Evolutionary conservation across 768 basidiomycete genomes (phyloP), one percentile per base, ranked within the genome.

Genomic region (Trametes cingulata): DNA sequence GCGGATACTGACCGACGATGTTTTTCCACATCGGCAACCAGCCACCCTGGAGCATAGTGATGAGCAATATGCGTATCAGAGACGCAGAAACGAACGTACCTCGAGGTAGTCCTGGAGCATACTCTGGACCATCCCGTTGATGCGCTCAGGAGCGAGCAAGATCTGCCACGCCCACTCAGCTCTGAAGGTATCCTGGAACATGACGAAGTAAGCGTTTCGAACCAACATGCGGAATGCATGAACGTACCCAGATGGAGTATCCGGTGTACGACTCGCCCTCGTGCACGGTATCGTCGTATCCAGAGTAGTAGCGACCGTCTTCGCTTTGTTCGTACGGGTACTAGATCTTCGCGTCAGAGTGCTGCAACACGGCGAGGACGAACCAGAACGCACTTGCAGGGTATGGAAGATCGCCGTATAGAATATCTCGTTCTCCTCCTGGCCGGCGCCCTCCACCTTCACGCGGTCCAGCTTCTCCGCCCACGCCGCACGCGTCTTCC

Each of bases 21-120:
- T 93, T 93, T 74, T 92, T 93, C 91, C 91, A 93, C 90, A 93
- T 92, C 0, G 91, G 91, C 37, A 93, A 74, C 89, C 91, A 91
- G 3, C 91, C 91, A 15, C 88, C 83, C 85, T 80, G 64, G 8
- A 50, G 20, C 42, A 27, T 29, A 9, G 22, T 15, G 29, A 39
- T 14, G 17, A 36, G 19, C 7, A 36, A 1, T 45, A 15, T 2
- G 45, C 53, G 52, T 15, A 55, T 15, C 35, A 6, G 22, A 2
- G 19, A 40, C 8, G 22, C 17, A 36, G 17, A 52, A 2, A 7
- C 1, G 6, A 4, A 59, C 69, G 5, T 56, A 85, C 88, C 77
- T 90, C 81, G 60, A 79, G 72, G 64, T 85, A 94, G 68, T 93
- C 90, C 51, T 87, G 85, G 19, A 93, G 72, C 91, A 93, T 93